Evolutionary conservation across 1,284 basidiomycete species (phyloP), one percentile per base, ranked within the genome.

Genomic region (Anthracocystis panici-leucophaei): DNA sequence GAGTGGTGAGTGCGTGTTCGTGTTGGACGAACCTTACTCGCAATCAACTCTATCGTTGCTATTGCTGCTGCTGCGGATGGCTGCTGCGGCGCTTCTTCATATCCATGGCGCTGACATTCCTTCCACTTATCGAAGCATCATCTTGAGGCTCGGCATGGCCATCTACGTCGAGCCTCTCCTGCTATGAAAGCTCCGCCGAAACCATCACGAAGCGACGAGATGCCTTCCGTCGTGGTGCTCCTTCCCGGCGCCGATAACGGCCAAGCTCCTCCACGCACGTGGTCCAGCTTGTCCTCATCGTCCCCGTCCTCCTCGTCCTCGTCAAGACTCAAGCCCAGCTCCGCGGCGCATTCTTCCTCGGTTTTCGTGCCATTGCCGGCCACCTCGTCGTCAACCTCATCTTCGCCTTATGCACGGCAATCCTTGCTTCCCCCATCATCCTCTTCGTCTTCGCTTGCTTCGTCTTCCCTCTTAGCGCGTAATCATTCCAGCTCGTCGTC

Each of bases 221-320:
- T 70, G 68, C 54, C 62, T 25, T 57, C 62, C 10, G 57, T 70
- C 18, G 62, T 65, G 18, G 62, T 70, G 5, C 46, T 65, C 35
- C 50, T 70, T 23, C 68, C 68, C 8, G 33, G 16, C 12, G 38
- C 10, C 31, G 54, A 29, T 35, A 45, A 31, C 35, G 50, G 45
- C 14, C 35, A 38, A 12, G 14, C 35, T 16, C 35, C 35, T 38
- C 35, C n/a, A 33, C 18, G 5, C 21, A 27, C 35, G 6, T 42
- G 29, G 16, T 52, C 62, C 3, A 52, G 49, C 31, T n/a, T 42
- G 27, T 25, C 52, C 1, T 5, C 40, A 12, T n/a, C 23, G 4
- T 50, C 53, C 12, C 23, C 33, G 5, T 48, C 59, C 3, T 33
- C 44, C 1, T 14, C 41, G 9, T 53, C 41, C 18, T n/a, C 53